Conservation (phyloP, 257 asterid genomes). For the Primulina tabacum region DNA sequence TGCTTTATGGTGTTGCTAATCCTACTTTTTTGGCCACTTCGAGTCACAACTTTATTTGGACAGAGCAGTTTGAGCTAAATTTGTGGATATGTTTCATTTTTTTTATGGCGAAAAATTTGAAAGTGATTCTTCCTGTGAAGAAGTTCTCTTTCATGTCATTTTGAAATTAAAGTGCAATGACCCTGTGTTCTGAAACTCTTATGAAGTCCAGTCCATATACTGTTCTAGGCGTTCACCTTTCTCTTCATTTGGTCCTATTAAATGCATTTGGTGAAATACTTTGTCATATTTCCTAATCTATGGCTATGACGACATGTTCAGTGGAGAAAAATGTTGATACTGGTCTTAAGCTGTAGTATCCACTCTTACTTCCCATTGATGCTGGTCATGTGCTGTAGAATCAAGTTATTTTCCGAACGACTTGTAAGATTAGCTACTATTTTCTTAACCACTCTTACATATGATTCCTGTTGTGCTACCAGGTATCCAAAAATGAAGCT, state of each 20-base stretch:
- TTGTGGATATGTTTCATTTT: conserved; percentile 2
- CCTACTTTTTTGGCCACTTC: neutral
- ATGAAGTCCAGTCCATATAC: conserved; percentile 9
- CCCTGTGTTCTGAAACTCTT: neutral
- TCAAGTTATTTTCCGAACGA: conserved; percentile 16
- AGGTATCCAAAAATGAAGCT: conserved; percentile 88
- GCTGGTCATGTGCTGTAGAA: conserved; percentile 21
- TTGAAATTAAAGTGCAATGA: conserved; percentile 2
- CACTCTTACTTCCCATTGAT: conserved; percentile 9
- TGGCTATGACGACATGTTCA: neutral
- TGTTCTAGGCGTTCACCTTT: neutral
- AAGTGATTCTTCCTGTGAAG: conserved; percentile 3
- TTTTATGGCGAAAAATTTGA: conserved; percentile 14
- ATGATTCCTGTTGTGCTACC: conserved; percentile 21
- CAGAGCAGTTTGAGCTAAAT: conserved; percentile 16
- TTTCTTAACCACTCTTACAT: conserved; percentile 21
- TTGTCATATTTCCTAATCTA: neutral
- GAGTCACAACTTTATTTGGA: neutral
- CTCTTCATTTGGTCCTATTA: neutral
- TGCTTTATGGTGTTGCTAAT: neutral
- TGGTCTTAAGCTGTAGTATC: neutral
- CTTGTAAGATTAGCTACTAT: conserved; percentile 3
- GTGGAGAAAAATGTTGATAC: neutral
- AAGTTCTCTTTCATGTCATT: conserved; percentile 2
- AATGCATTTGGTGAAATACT: neutral